Percentiles rank a stretch among this genome's conserved stretches.
phyloP scores from a whole-genome alignment of 2,329 filamentous ascomycete genomes.

The Fusarium kyushuense region DNA sequence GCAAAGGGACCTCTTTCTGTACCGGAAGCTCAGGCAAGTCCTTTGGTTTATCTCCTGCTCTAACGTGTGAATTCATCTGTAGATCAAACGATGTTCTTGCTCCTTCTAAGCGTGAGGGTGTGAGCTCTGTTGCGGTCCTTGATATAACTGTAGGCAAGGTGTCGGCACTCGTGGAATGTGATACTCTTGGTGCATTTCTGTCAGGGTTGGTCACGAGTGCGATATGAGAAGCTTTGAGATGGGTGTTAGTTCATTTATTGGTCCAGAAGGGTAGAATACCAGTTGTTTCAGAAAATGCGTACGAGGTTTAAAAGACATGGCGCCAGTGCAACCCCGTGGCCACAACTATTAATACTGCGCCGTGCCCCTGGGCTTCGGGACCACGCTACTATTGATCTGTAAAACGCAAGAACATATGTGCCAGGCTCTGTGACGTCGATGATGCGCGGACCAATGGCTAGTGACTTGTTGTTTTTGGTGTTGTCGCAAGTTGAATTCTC shows the following conservation, averaged over 20 bases:
- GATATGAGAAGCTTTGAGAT: conserved; percentile 24
- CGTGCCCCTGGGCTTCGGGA: conserved; percentile 19
- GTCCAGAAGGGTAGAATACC: not conserved
- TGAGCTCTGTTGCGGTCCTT: conserved; percentile 4
- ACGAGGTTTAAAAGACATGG: conserved; percentile 49
- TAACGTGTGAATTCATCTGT: conserved; percentile 18
- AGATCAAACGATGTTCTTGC: conserved; percentile 28
- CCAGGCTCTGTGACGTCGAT: conserved; percentile 25
- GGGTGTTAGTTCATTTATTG: conserved; percentile 30
- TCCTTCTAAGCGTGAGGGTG: not conserved
- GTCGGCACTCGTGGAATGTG: conserved; percentile 4
- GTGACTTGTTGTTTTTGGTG: conserved; percentile 18
- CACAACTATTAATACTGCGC: conserved; percentile 23
- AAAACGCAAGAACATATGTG: not conserved
- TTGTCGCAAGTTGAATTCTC: conserved; percentile 29
- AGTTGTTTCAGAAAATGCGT: conserved; percentile 32
- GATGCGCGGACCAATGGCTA: conserved; percentile 25
- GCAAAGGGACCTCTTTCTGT: not conserved
- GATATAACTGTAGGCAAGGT: conserved; percentile 13
- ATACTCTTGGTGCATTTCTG: conserved; percentile 2
- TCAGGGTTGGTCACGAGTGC: conserved; percentile 19
- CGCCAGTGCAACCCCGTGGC: conserved; percentile 36
- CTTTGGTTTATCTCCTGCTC: not conserved
- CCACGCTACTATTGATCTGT: conserved; percentile 14
- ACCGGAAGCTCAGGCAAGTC: conserved; percentile 1